Conservation (phyloP, 306 rosid genomes). For the Potentilla sterilis region DNA sequence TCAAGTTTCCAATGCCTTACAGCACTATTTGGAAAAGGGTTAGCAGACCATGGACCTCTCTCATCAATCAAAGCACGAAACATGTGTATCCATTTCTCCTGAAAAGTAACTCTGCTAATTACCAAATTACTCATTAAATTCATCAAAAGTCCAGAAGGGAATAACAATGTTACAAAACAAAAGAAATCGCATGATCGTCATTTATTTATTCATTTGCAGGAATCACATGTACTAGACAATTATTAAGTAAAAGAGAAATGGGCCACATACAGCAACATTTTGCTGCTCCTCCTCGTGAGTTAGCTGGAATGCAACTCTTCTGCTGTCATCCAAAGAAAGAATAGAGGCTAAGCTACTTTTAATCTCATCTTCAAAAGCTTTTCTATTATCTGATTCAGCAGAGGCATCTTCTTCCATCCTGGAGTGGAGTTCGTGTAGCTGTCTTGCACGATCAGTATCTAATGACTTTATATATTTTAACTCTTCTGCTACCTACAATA, state of each 20-base stretch:
- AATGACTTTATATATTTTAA: slow-evolving; percentile 61
- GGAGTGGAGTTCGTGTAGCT: slow-evolving; percentile 64
- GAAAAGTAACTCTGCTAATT: slow-evolving; percentile 34
- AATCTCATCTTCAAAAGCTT: slow-evolving; percentile 78
- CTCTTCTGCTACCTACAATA: slow-evolving; percentile 79
- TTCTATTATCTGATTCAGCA: slow-evolving; percentile 58
- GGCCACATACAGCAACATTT: slow-evolving; percentile 72
- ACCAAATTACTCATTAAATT: slow-evolving; percentile 17
- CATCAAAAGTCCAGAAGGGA: not conserved
- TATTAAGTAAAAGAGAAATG: slow-evolving; percentile 15
- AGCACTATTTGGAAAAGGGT: slow-evolving; percentile 69
- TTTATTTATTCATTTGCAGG: not conserved
- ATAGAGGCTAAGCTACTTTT: slow-evolving; percentile 58
- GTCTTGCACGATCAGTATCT: slow-evolving; percentile 66
- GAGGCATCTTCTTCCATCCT: slow-evolving; percentile 64
- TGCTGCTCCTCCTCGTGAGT: slow-evolving; percentile 84
- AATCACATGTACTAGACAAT: not conserved
- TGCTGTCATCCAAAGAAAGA: slow-evolving; percentile 71
- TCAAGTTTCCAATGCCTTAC: slow-evolving; percentile 88
- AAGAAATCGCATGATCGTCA: not conserved
- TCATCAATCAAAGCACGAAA: slow-evolving; percentile 94
- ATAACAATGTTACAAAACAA: slow-evolving; percentile 15
- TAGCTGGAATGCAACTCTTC: slow-evolving; percentile 87
- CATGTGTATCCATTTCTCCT: slow-evolving; percentile 98
- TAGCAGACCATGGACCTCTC: slow-evolving; percentile 98